Percentiles rank a stretch among this genome's conserved stretches.
Evolutionary conservation across 805 yeast genomes (phyloP).

Genomic region (Sporopachydermia lactativora): DNA sequence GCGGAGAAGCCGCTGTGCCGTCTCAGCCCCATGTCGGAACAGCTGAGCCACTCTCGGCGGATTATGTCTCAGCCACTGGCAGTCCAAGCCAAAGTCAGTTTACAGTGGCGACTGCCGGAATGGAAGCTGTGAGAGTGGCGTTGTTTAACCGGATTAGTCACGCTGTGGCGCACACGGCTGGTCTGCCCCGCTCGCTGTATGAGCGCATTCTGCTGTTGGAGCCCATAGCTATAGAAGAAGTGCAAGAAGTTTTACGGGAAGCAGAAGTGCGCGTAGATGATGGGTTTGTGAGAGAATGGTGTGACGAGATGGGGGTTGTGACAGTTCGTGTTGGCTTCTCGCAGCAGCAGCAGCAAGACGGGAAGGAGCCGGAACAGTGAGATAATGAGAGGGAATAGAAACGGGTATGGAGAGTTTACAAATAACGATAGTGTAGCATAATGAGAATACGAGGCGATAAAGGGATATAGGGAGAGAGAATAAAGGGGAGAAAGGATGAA

Average conservation of each 20-base stretch:
- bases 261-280: neutral
- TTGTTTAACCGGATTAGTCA: neutral
- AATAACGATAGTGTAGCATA: too few species aligned
- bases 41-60: neutral
- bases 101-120: neutral
- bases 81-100: neutral
- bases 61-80: neutral
- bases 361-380: too few species aligned
- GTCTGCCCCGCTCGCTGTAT: neutral
- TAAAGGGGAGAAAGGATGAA: too few species aligned
- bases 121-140: neutral
- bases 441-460: too few species aligned
- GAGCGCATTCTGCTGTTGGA: neutral
- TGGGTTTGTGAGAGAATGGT: neutral
- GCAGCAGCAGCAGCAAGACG: too few species aligned
- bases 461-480: too few species aligned
- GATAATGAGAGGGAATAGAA: too few species aligned
- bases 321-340: neutral
- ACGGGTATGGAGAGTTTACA: too few species aligned
- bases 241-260: neutral
- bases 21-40: neutral
- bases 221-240: neutral
- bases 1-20: neutral
- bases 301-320: constrained; percentile 1
- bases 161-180: neutral